Percentiles rank a stretch among this genome's conserved stretches.
Conservation (phyloP, 129 eudicot species). For the Rutidosis leptorrhynchoides region DNA sequence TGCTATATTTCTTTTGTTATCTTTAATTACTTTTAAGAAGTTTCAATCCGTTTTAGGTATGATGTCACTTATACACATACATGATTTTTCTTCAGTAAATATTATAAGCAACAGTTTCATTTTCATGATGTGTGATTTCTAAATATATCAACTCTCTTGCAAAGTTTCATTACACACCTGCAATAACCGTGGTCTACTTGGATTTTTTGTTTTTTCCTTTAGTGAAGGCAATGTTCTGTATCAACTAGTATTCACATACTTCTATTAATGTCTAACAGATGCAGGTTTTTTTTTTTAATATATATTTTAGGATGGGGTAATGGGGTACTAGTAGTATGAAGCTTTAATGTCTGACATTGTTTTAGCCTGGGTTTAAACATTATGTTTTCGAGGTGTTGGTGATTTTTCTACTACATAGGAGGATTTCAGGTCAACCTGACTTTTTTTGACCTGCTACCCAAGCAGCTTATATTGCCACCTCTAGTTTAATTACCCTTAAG, state of each 20-base stretch:
- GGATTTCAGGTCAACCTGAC: not conserved
- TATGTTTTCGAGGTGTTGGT: not conserved
- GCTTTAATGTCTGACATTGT: not conserved
- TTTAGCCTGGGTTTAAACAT: not conserved
- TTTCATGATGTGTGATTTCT: not conserved
- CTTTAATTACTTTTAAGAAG: not conserved
- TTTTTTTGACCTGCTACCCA: not conserved
- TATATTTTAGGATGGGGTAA: not conserved
- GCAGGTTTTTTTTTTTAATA: too few relatives aligned
- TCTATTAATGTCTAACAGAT: not conserved
- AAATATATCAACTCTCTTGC: conserved; percentile 1
- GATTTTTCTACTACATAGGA: not conserved
- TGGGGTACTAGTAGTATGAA: not conserved
- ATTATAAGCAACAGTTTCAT: not conserved
- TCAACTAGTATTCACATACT: not conserved
- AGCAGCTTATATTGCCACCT: not conserved
- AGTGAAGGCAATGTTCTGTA: not conserved
- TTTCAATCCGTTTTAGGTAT: conserved; percentile 8
- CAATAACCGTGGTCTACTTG: too few relatives aligned
- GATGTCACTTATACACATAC: conserved; percentile 9
- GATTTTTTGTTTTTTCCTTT: too few relatives aligned
- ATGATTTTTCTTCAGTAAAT: not conserved
- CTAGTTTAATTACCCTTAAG: not conserved
- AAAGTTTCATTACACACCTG: not conserved
- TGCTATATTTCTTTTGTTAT: not conserved